Evolutionary conservation across 2,329 filamentous ascomycete genomes (phyloP).

Genomic region (Colletotrichum shisoi): DNA sequence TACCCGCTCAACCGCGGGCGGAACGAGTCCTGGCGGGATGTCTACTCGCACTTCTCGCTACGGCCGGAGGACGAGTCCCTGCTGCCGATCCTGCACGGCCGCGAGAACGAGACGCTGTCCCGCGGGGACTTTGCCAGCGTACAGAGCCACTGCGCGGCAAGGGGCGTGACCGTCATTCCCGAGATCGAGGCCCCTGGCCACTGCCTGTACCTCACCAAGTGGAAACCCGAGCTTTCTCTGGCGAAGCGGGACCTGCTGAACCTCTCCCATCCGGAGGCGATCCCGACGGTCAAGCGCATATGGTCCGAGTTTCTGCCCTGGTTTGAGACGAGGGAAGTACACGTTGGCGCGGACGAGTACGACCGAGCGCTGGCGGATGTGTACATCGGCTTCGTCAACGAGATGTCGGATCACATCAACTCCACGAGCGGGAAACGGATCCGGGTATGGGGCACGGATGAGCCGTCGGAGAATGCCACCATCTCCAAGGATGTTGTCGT

Average conservation of each 20-base stretch:
- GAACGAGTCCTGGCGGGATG: conserved; percentile 56
- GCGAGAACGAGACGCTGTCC: conserved; percentile 42
- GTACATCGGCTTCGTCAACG: conserved; percentile 61
- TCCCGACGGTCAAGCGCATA: conserved; percentile 59
- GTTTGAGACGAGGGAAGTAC: conserved; percentile 62
- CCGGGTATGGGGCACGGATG: conserved; percentile 61
- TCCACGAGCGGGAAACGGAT: conserved; percentile 51
- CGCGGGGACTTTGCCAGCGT: conserved; percentile 56
- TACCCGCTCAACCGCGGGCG: conserved; percentile 56
- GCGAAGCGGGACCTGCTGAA: conserved; percentile 59
- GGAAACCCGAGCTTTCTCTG: conserved; percentile 62
- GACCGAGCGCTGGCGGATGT: conserved; percentile 52
- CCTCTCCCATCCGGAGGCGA: conserved; percentile 59
- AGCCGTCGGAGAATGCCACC: conserved; percentile 51
- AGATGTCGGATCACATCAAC: conserved; percentile 56
- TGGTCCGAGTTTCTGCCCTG: conserved; percentile 63
- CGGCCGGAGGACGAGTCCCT: conserved; percentile 45
- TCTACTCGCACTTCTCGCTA: conserved; percentile 57
- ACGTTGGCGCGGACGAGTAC: conserved; percentile 65
- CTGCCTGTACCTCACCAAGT: conserved; percentile 61
- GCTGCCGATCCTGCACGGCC: conserved; percentile 41
- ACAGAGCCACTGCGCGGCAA: conserved; percentile 57
- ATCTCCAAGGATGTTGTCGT: conserved; percentile 52
- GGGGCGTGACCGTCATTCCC: conserved; percentile 62
- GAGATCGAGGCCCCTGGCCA: conserved; percentile 65